These are phyloP conservation scores for Pisolithus orientalis DNA, from an alignment of 768 basidiomycete genomes.

Conservation along the genomic window DNA sequence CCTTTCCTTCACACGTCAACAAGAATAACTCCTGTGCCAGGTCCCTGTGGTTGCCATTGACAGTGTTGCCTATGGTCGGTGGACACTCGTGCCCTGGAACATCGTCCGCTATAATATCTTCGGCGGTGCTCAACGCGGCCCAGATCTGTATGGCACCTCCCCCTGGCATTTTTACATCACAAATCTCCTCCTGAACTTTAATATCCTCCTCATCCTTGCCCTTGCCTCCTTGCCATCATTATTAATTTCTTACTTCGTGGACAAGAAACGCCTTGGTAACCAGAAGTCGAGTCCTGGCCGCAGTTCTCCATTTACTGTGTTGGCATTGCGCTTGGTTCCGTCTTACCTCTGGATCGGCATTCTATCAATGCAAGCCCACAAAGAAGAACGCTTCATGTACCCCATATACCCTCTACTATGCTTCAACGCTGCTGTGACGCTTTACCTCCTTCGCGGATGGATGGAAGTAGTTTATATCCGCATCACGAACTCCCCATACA, in stretches of 20 bases:
- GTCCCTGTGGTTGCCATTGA: conserved; percentile 81
- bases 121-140: conserved; percentile 69
- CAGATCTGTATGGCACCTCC: conserved; percentile 90
- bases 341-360: conserved; percentile 89
- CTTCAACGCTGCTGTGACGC: conserved; percentile 87
- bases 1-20: neutral
- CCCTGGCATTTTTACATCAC: conserved; percentile 82
- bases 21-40: conserved; percentile 35
- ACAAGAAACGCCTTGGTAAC: conserved; percentile 69
- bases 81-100: conserved; percentile 84
- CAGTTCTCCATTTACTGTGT: conserved; percentile 74
- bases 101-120: conserved; percentile 93
- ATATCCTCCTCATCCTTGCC: conserved; percentile 75
- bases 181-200: conserved; percentile 94
- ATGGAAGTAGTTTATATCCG: conserved; percentile 70
- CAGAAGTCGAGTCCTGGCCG: conserved; percentile 42
- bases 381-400: conserved; percentile 99
- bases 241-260: conserved; percentile 62
- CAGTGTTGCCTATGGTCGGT: conserved; percentile 77
- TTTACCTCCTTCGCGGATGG: conserved; percentile 86
- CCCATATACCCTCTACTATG: conserved; percentile 88
- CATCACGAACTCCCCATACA: conserved; percentile 78
- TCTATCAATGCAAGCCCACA: conserved; percentile 79
- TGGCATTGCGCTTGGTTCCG: conserved; percentile 76
- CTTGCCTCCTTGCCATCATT: conserved; percentile 77